Evolutionary conservation across 768 basidiomycete species (phyloP).

Genomic region (Tulasnella sp.): DNA sequence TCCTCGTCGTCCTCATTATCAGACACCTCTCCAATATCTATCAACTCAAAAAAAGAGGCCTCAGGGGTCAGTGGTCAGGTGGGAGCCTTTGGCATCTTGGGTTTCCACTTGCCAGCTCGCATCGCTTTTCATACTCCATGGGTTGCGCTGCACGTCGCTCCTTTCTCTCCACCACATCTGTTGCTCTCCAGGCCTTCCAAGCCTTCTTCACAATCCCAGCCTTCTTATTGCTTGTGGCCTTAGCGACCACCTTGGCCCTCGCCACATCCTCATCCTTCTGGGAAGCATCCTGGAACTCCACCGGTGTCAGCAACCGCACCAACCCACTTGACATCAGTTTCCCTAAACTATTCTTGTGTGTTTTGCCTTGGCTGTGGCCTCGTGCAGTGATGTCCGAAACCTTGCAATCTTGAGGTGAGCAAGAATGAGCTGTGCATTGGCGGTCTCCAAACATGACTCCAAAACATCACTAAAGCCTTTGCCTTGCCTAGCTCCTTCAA

Average conservation of each 20-base stretch:
- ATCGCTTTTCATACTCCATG: not conserved
- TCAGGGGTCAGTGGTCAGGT: not conserved
- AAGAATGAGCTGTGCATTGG: not conserved
- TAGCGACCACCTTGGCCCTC: not conserved
- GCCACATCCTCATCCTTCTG: not conserved
- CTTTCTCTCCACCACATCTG: not conserved
- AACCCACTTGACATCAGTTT: not conserved
- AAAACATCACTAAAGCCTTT: not conserved
- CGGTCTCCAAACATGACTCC: not conserved
- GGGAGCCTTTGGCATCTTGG: not conserved
- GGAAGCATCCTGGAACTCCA: not conserved
- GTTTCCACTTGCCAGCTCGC: not conserved
- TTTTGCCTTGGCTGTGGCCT: not conserved
- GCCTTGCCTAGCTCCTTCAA: not conserved
- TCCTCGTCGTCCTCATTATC: not conserved
- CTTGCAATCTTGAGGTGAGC: not conserved
- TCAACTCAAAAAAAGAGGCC: not conserved
- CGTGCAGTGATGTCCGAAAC: not conserved
- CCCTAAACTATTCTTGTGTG: not conserved
- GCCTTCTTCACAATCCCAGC: not conserved
- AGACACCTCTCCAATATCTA: not conserved
- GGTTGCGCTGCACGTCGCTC: not conserved
- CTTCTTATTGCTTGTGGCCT: not conserved
- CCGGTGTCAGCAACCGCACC: not conserved
- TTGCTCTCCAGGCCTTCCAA: not conserved